phyloP scores from a whole-genome alignment of 805 yeast genomes.

The Starmerella geochares region DNA sequence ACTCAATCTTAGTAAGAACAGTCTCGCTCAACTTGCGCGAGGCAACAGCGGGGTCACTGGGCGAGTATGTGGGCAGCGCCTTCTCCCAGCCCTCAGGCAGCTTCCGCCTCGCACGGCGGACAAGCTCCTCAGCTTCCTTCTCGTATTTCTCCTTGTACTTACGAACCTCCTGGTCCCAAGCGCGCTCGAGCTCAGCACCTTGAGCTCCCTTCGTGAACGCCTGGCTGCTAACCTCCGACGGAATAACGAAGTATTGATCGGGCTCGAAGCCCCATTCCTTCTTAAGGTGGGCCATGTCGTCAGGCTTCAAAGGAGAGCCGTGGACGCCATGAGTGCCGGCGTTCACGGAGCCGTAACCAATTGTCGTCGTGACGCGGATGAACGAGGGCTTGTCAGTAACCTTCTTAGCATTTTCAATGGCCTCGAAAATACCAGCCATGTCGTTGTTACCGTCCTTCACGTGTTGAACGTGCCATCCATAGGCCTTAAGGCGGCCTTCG shows the following conservation, averaged over 20 bases:
- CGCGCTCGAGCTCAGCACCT: slow-evolving; percentile 58
- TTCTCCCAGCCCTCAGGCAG: slow-evolving; percentile 78
- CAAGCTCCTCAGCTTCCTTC: slow-evolving; percentile 63
- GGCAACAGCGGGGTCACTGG: slow-evolving; percentile 74
- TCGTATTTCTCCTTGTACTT: slow-evolving; percentile 63
- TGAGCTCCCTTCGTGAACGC: slow-evolving; percentile 46
- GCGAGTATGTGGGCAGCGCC: slow-evolving; percentile 65
- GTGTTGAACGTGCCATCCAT: slow-evolving; percentile 83
- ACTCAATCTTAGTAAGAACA: slow-evolving; percentile 53
- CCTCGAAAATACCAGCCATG: slow-evolving; percentile 55
- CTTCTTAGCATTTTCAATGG: slow-evolving; percentile 72
- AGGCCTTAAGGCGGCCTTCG: slow-evolving; percentile 68
- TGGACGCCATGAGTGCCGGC: slow-evolving; percentile 88
- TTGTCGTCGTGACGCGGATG: slow-evolving; percentile 79
- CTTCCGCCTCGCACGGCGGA: slow-evolving; percentile 65
- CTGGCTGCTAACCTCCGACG: slow-evolving; percentile 69
- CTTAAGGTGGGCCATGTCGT: slow-evolving; percentile 82
- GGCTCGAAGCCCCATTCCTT: slow-evolving; percentile 80
- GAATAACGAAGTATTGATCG: slow-evolving; percentile 63
- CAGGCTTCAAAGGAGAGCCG: slow-evolving; percentile 92
- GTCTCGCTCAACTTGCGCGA: slow-evolving; percentile 88
- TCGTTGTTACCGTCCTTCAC: slow-evolving; percentile 77
- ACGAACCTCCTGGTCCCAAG: slow-evolving; percentile 62
- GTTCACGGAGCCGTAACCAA: slow-evolving; percentile 82
- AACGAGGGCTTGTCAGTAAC: slow-evolving; percentile 76